Percentiles rank a stretch among this genome's conserved stretches.
phyloP scores from a whole-genome alignment of 305 asterid genomes.

The Fraxinus nigra region DNA sequence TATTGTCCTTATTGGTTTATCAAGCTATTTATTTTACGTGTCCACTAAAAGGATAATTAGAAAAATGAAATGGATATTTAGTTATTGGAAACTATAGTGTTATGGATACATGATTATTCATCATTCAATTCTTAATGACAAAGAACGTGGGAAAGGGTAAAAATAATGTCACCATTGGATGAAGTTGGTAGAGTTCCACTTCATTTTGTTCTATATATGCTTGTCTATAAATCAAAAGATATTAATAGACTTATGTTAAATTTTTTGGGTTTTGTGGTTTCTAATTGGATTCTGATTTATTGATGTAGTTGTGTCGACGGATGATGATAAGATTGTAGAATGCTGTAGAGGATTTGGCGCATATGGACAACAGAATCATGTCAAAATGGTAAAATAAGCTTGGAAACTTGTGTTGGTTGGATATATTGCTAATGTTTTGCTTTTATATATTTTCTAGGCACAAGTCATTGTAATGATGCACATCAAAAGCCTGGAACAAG shows the following conservation, averaged over 20 bases:
- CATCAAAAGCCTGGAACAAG: slow-evolving; percentile 7
- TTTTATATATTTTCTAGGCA: slow-evolving; percentile 40
- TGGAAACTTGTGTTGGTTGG: background rate
- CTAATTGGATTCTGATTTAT: slow-evolving; percentile 20
- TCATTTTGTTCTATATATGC: background rate
- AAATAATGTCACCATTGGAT: slow-evolving; percentile 64
- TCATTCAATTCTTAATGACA: slow-evolving; percentile 19
- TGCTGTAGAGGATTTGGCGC: slow-evolving; percentile 90
- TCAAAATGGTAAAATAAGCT: slow-evolving; percentile 53
- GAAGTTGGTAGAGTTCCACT: slow-evolving; percentile 54
- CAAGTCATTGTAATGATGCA: slow-evolving; percentile 94
- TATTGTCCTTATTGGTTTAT: background rate
- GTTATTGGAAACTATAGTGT: no score
- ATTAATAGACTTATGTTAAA: background rate
- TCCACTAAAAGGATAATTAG: no score
- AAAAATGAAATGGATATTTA: no score
- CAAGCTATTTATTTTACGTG: no score
- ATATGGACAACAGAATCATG: slow-evolving; percentile 84
- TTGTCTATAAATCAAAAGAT: background rate
- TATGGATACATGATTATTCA: background rate
- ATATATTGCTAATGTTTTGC: background rate
- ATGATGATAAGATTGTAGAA: slow-evolving; percentile 74
- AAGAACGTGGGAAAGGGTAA: slow-evolving; percentile 96
- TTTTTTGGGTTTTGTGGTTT: slow-evolving; percentile 2
- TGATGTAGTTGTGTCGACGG: slow-evolving; percentile 73